Base-by-base conservation (phyloP, 208 protist genomes). In the Crithidia brevicula region DNA sequence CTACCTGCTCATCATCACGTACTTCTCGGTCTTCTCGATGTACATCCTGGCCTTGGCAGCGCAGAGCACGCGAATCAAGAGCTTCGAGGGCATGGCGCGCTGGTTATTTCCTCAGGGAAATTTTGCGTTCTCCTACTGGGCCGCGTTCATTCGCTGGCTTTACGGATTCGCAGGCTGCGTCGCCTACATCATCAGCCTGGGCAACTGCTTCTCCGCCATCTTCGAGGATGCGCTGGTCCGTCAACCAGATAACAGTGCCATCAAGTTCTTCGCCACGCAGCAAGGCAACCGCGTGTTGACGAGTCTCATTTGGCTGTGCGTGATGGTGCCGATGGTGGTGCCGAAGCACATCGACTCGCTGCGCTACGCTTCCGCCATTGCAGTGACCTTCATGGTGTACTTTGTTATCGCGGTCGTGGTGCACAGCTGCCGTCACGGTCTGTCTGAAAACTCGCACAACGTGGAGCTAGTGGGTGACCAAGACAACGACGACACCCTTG, bases 331-430 rank as follows among this genome's bases (percentile, higher is more conserved):
- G 22, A 54, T 90, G 50, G 71, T 76, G 20, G 64, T 89, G 23
- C 83, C 82, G 22, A 86, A 87, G 63, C 64, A 82, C 38, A 70
- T 92, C 63, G 81, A 92, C 77, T 85, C 83, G 13, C 81, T 92
- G n/a, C 81, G 83, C 25, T 84, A 86, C 64, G 61, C 81, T 27
- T 88, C 83, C 15, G 49, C 74, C 4, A 23, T 88, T 54, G 86
- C 77, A 4, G 68, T 90, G 27, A 23, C 59, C 9, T 82, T 85
- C 27, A 88, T 90, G 47, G 57, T 85, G 42, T 82, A 77, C 62
- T 82, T 82, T 23, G 58, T 66, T 38, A 63, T 92, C 33, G 60
- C 85, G 30, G 77, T 85, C 30, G 62, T 73, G 16, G 68, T 85
- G 18, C 77, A 83, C 67, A 79, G 72, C 61, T 71, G 60, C 68